Percentiles rank a stretch among this genome's conserved stretches.
phyloP scores from a whole-genome alignment of 148 eudicot species.

The Cornus kousa region DNA sequence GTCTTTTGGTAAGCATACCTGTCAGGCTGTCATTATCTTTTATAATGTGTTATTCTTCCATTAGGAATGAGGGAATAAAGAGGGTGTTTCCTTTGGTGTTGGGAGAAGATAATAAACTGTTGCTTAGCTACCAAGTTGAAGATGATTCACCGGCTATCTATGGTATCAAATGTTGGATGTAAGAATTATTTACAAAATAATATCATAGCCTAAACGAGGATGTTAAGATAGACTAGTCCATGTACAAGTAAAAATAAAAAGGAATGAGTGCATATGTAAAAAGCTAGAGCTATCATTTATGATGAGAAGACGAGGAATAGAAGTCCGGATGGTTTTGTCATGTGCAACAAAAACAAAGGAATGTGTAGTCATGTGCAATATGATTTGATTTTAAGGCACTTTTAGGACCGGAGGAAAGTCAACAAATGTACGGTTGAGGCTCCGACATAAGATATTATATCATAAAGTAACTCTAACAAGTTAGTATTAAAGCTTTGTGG shows the following conservation, averaged over 20 bases:
- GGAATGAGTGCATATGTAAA: background rate
- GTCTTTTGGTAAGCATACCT: too few relatives aligned
- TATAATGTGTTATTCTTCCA: too few relatives aligned
- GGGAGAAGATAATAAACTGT: background rate
- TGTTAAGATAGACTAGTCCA: background rate
- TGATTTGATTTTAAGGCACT: background rate
- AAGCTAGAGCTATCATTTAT: background rate
- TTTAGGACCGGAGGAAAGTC: background rate
- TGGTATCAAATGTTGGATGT: too few relatives aligned
- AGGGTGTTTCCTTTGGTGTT: background rate
- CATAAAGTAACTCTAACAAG: background rate
- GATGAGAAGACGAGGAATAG: too few relatives aligned
- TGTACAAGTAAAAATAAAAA: background rate
- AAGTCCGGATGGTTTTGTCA: background rate
- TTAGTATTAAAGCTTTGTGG: background rate
- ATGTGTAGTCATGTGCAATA: background rate
- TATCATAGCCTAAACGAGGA: too few relatives aligned
- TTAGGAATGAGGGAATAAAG: background rate
- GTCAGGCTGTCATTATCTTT: too few relatives aligned
- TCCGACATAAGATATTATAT: background rate
- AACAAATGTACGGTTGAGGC: background rate
- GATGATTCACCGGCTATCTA: too few relatives aligned
- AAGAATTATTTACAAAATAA: too few relatives aligned
- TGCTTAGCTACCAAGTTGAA: background rate
- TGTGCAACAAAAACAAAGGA: background rate